phyloP scores from a whole-genome alignment of 257 asterid species.

The Agastache rugosa region DNA sequence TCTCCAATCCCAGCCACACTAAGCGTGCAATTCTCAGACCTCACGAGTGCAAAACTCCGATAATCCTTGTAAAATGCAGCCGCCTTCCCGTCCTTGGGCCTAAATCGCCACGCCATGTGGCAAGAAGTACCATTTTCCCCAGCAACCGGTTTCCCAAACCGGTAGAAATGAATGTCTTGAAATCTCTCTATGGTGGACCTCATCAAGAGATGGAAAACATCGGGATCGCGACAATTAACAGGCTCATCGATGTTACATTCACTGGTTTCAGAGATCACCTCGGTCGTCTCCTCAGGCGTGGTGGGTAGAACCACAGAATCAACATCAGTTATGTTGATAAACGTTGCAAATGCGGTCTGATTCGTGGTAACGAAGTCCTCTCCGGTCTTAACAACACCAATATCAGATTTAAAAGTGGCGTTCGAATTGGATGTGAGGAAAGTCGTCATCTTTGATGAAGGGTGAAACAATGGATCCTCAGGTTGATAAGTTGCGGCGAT shows the following conservation, averaged over 20 bases:
- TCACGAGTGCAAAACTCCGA: constrained; percentile 62
- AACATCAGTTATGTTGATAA: constrained; percentile 83
- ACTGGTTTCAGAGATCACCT: constrained; percentile 13
- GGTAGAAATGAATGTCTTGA: constrained; percentile 74
- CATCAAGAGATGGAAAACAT: constrained; percentile 89
- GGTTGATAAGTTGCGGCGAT: constrained; percentile 96
- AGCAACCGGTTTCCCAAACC: constrained; percentile 85
- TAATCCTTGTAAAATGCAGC: constrained; percentile 88
- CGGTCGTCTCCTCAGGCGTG: constrained; percentile 23
- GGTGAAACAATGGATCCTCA: constrained; percentile 88
- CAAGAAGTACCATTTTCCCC: constrained; percentile 69
- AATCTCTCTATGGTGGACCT: constrained; percentile 77
- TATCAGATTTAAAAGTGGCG: constrained; percentile 82
- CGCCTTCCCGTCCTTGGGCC: constrained; percentile 92
- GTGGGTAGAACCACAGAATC: constrained; percentile 43
- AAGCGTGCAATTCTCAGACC: constrained; percentile 74
- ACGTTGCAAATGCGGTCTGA: constrained; percentile 72
- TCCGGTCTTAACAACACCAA: constrained; percentile 82
- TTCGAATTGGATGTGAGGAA: constrained; percentile 83
- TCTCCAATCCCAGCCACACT: constrained; percentile 76
- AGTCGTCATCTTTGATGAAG: constrained; percentile 79
- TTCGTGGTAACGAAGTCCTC: constrained; percentile 83
- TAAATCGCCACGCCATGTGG: constrained; percentile 99
- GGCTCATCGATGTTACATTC: constrained; percentile 70
- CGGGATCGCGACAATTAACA: constrained; percentile 79